phyloP scores from a whole-genome alignment of 164 flowering plant species.

The Chloranthus sessilifolius region DNA sequence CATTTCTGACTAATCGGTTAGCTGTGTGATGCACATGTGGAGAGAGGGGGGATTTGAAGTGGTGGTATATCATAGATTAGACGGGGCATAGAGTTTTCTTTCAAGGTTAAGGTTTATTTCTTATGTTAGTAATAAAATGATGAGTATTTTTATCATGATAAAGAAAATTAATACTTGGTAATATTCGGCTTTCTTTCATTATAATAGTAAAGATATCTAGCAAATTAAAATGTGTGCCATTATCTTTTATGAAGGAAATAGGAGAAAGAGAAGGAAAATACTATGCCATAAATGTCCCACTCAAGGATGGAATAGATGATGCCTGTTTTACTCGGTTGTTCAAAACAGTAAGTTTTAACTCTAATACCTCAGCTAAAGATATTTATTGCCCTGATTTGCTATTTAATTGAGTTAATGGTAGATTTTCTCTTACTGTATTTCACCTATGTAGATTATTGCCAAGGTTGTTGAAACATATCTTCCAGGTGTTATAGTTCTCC shows the following conservation, averaged over 20 bases:
- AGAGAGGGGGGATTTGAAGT: too few relatives aligned
- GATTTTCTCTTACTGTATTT: slow-evolving; percentile 12
- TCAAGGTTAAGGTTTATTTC: too few relatives aligned
- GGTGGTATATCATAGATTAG: too few relatives aligned
- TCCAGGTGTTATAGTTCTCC: slow-evolving; percentile 94
- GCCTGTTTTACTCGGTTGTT: slow-evolving; percentile 82
- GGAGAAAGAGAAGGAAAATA: slow-evolving; percentile 96
- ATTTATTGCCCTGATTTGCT: background rate
- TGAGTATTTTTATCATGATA: too few relatives aligned
- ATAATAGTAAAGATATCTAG: too few relatives aligned
- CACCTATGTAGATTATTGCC: slow-evolving; percentile 57
- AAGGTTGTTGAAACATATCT: slow-evolving; percentile 90
- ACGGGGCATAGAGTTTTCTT: too few relatives aligned
- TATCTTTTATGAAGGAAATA: slow-evolving; percentile 63
- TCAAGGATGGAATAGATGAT: slow-evolving; percentile 97
- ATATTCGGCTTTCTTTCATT: too few relatives aligned
- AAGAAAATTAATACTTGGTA: too few relatives aligned
- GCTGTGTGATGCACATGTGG: too few relatives aligned
- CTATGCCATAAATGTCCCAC: slow-evolving; percentile 95
- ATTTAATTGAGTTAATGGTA: slow-evolving; percentile 6
- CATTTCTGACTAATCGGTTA: too few relatives aligned
- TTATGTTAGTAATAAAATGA: too few relatives aligned
- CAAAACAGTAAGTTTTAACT: slow-evolving; percentile 59
- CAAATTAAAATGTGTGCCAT: too few relatives aligned
- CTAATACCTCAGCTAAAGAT: background rate